phyloP scores from a whole-genome alignment of 768 basidiomycete species.

The Candolleomyces efflorescens region DNA sequence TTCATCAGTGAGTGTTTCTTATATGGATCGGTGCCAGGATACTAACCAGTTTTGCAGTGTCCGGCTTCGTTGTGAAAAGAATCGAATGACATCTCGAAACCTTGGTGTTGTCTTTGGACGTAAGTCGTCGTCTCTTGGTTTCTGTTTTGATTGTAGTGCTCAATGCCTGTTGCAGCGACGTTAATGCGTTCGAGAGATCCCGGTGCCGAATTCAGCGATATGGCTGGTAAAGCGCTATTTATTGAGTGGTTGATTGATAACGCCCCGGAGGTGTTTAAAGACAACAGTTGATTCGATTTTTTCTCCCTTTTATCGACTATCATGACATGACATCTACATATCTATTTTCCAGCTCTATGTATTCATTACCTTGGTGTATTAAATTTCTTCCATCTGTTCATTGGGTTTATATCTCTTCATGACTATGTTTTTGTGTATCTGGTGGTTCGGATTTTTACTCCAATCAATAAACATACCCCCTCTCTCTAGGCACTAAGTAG shows the following conservation, averaged over 20 bases:
- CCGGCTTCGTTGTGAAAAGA: slow-evolving; percentile 60
- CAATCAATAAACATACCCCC: background rate
- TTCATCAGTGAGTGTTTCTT: slow-evolving; percentile 67
- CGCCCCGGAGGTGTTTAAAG: slow-evolving; percentile 53
- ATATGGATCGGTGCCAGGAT: slow-evolving; percentile 7
- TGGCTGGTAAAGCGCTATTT: slow-evolving; percentile 92
- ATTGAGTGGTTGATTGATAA: slow-evolving; percentile 96
- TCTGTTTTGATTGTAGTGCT: slow-evolving; percentile 5
- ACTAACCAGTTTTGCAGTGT: slow-evolving; percentile 45
- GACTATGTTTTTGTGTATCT: background rate
- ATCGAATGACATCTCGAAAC: slow-evolving; percentile 94
- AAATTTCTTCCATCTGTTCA: background rate
- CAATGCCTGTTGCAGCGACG: slow-evolving; percentile 59
- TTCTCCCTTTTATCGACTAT: background rate
- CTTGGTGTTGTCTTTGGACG: slow-evolving; percentile 98
- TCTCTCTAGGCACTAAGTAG: background rate
- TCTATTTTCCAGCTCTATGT: slow-evolving; percentile 1
- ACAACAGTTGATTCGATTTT: slow-evolving; percentile 14
- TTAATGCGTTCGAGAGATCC: slow-evolving; percentile 88
- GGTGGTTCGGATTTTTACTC: background rate
- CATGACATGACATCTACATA: background rate
- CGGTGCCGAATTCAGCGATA: slow-evolving; percentile 90
- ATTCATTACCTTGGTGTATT: background rate
- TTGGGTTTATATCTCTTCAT: background rate
- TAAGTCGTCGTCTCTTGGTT: slow-evolving; percentile 40